Conservation (phyloP, 306 rosid genomes). For the Mucuna pruriens region DNA sequence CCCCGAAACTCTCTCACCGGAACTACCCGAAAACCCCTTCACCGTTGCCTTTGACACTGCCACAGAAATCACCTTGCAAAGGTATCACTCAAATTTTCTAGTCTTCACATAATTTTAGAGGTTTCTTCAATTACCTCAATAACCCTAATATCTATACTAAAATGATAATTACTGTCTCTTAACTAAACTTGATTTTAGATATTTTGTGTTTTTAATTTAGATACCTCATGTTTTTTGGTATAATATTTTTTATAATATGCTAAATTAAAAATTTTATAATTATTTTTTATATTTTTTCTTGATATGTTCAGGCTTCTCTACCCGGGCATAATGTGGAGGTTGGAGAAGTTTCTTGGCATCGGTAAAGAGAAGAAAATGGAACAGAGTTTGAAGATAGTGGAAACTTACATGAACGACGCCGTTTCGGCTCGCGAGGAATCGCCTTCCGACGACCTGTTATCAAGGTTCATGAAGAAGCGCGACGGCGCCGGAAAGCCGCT, state of each 20-base stretch:
- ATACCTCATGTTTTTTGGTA: too few species aligned
- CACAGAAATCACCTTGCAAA: conserved; percentile 78
- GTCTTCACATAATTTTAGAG: too few species aligned
- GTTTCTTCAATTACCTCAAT: neutral
- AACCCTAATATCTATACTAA: neutral
- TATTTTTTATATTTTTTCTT: too few species aligned
- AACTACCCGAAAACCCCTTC: conserved; percentile 62
- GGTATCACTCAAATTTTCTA: neutral
- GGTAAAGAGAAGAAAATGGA: conserved; percentile 64
- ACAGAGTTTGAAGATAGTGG: conserved; percentile 62
- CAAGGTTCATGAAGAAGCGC: conserved; percentile 77
- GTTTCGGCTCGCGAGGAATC: conserved; percentile 56
- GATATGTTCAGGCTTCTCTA: conserved; percentile 55
- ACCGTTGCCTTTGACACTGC: conserved; percentile 75
- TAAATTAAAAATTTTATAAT: too few species aligned
- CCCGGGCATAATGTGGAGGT: conserved; percentile 71
- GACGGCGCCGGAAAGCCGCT: conserved; percentile 63
- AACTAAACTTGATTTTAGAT: too few species aligned
- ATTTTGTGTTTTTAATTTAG: too few species aligned
- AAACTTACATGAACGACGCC: conserved; percentile 80
- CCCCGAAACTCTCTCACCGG: conserved; percentile 82
- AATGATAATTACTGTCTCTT: too few species aligned
- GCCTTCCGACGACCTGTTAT: conserved; percentile 82
- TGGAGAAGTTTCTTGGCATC: conserved; percentile 57
- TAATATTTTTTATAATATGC: too few species aligned